A percentile compares a stretch with the other conserved stretches of the same genome.
Evolutionary conservation across 2,329 filamentous ascomycete genomes (phyloP).

Genomic region (Sphaerulina vaccinii): DNA sequence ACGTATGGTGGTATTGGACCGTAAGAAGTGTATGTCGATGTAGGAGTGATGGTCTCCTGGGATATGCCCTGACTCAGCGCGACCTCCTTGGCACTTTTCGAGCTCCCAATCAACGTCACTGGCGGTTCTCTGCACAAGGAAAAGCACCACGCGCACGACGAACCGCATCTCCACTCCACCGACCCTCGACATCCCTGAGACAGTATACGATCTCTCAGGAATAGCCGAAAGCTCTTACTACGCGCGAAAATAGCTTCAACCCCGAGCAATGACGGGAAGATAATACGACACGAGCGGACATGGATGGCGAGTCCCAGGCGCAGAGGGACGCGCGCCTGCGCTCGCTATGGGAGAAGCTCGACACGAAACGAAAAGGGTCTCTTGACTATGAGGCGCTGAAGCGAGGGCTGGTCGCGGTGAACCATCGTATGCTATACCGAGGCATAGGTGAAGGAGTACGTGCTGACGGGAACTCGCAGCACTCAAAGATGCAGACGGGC

Average conservation of each 20-base stretch:
- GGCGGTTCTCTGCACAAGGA: no score
- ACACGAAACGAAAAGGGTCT: conserved; percentile 72
- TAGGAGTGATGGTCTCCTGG: no score
- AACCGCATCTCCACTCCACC: no score
- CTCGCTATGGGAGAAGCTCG: conserved; percentile 79
- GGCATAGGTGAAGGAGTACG: neutral
- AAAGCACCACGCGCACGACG: no score
- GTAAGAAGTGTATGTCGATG: no score
- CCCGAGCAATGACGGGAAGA: conserved; percentile 18
- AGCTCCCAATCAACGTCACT: no score
- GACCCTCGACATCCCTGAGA: no score
- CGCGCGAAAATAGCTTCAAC: neutral
- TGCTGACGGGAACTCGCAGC: conserved; percentile 45
- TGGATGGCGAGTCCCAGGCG: conserved; percentile 73
- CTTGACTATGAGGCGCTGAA: conserved; percentile 82
- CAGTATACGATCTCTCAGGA: no score
- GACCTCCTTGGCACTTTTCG: no score
- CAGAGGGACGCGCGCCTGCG: conserved; percentile 79
- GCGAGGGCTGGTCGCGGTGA: conserved; percentile 80
- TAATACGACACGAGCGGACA: conserved; percentile 40
- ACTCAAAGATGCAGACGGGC: conserved; percentile 85
- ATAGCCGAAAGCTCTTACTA: neutral
- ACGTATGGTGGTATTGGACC: no score
- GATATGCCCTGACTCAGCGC: no score
- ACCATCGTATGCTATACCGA: conserved; percentile 69